phyloP scores from a whole-genome alignment of 2,329 filamentous ascomycete species.

The Grosmannia huntii region DNA sequence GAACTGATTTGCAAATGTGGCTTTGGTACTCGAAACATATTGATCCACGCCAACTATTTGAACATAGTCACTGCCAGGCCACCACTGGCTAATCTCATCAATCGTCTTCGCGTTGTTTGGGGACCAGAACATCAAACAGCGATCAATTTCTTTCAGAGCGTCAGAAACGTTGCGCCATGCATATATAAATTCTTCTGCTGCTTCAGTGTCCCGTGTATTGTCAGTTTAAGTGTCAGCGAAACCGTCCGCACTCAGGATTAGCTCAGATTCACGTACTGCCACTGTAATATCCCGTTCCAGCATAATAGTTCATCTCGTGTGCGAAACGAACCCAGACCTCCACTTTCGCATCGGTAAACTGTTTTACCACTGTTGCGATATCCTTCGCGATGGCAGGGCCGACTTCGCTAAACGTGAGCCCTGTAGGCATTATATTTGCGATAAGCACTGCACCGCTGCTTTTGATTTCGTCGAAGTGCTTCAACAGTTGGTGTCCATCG shows the following conservation, averaged over 20 bases:
- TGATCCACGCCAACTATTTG: not conserved
- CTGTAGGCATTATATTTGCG: not conserved
- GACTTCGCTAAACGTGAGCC: not conserved
- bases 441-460: not conserved
- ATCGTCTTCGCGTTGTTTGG: not conserved
- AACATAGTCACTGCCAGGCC: not conserved
- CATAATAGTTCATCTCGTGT: slow-evolving; percentile 1
- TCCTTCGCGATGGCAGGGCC: not conserved
- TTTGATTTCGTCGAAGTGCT: not conserved
- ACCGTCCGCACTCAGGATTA: not conserved
- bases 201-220: not conserved
- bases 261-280: not conserved
- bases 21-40: not conserved
- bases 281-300: not conserved
- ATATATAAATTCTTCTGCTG: not conserved
- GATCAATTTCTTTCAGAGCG: not conserved
- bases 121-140: not conserved
- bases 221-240: not conserved
- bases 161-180: not conserved
- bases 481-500: not conserved
- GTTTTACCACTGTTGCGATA: not conserved
- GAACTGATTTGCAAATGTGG: slow-evolving; percentile 1
- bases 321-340: slow-evolving; percentile 1
- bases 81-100: not conserved
- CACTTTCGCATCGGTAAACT: not conserved